phyloP scores from a whole-genome alignment of 2,329 filamentous ascomycete species.

The Rhinocladiella similis region DNA sequence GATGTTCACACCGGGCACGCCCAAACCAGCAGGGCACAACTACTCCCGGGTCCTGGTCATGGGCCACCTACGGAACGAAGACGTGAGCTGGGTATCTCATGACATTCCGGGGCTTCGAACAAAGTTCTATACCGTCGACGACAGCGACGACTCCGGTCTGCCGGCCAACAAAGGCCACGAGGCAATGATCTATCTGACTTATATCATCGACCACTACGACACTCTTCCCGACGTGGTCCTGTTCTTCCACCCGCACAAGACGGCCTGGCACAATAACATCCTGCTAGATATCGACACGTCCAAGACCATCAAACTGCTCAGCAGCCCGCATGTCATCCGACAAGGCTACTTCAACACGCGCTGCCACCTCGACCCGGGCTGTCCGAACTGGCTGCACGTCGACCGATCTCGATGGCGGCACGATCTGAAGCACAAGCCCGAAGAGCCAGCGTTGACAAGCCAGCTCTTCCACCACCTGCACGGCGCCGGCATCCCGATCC shows the following conservation, averaged over 20 bases:
- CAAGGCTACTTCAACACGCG: conserved; percentile 62
- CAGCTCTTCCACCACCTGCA: conserved; percentile 47
- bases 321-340: conserved; percentile 51
- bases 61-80: conserved; percentile 33
- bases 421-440: conserved; percentile 44
- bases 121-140: conserved; percentile 21
- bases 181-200: conserved; percentile 63
- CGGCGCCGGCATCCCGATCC: conserved; percentile 36
- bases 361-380: conserved; percentile 59
- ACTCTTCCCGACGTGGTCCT: conserved; percentile 59
- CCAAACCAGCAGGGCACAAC: conserved; percentile 48
- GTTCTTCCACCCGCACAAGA: conserved; percentile 60
- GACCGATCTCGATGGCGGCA: conserved; percentile 39
- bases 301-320: conserved; percentile 53
- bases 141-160: conserved; percentile 30
- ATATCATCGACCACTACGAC: conserved; percentile 64
- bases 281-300: conserved; percentile 52
- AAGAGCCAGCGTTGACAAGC: conserved; percentile 46
- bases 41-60: conserved; percentile 59
- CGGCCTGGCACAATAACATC: conserved; percentile 62
- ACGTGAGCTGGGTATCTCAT: conserved; percentile 46
- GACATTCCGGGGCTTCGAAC: conserved; percentile 39
- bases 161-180: conserved; percentile 62
- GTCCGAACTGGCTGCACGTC: conserved; percentile 58
- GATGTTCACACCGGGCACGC: conserved; percentile 37